Evolutionary conservation across 495 filamentous ascomycete species (phyloP).

Genomic region (Tirmania nivea): DNA sequence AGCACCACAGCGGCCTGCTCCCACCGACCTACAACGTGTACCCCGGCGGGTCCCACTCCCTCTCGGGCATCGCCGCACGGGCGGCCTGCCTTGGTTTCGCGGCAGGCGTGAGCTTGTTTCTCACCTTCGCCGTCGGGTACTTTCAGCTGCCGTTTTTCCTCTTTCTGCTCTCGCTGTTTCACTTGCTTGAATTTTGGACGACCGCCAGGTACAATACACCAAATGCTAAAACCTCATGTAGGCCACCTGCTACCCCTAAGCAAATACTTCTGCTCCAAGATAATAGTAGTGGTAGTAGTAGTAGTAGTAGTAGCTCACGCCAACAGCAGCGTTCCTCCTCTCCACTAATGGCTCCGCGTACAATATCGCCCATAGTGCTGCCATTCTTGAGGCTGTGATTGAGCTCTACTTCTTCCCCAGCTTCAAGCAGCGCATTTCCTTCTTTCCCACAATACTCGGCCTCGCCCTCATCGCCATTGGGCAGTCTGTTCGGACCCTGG

Average conservation of each 20-base stretch:
- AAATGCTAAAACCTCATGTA: slow-evolving; percentile 32
- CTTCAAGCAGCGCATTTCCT: slow-evolving; percentile 1
- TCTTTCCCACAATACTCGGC: slow-evolving; percentile 25
- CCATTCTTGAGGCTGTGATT: slow-evolving; percentile 46
- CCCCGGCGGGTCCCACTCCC: slow-evolving; percentile 42
- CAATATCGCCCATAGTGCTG: slow-evolving; percentile 55
- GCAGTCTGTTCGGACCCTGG: slow-evolving; percentile 47
- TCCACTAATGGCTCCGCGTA: slow-evolving; percentile 71
- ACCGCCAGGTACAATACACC: slow-evolving; percentile 66
- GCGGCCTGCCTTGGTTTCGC: slow-evolving; percentile 31
- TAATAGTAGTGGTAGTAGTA: too few species aligned
- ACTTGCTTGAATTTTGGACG: slow-evolving; percentile 87
- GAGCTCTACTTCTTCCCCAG: slow-evolving; percentile 35
- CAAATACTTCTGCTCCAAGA: too few species aligned
- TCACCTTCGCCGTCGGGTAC: slow-evolving; percentile 30
- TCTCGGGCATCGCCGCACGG: slow-evolving; percentile 58
- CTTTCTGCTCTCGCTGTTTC: slow-evolving; percentile 54
- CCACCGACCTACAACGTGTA: slow-evolving; percentile 13
- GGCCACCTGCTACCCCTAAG: too few species aligned
- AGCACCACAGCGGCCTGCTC: too few species aligned
- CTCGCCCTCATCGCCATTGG: slow-evolving; percentile 43
- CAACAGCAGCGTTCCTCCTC: slow-evolving; percentile 48
- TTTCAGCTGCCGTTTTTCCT: slow-evolving; percentile 78
- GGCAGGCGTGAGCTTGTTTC: slow-evolving; percentile 23
- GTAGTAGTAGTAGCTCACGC: background rate